These are phyloP conservation scores for Aspergillus proliferans DNA, from an alignment of 2,329 filamentous ascomycete species.

Conservation along the genomic window DNA sequence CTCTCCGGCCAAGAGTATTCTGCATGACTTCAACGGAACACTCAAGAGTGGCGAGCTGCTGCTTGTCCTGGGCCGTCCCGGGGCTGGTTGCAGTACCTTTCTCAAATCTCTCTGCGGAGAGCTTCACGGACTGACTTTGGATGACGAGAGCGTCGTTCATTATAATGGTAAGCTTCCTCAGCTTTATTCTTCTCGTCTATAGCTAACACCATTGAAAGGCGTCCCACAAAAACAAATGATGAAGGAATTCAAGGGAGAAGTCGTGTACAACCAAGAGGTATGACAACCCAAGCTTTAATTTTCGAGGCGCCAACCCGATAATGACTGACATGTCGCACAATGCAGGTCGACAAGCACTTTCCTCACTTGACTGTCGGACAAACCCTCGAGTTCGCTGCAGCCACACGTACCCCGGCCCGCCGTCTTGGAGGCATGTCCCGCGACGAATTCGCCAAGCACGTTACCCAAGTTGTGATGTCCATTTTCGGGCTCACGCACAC, in stretches of 20 bases:
- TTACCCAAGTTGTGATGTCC: slow-evolving; percentile 38
- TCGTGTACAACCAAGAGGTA: slow-evolving; percentile 42
- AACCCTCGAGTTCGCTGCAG: slow-evolving; percentile 68
- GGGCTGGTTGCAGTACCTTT: slow-evolving; percentile 63
- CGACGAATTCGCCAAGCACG: slow-evolving; percentile 35
- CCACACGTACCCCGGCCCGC: slow-evolving; percentile 47
- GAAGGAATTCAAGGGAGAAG: slow-evolving; percentile 33
- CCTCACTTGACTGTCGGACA: slow-evolving; percentile 59
- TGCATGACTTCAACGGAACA: slow-evolving; percentile 55
- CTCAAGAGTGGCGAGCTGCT: slow-evolving; percentile 48
- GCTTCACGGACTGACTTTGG: slow-evolving; percentile 68
- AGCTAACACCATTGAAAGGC: slow-evolving; percentile 5
- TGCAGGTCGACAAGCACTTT: slow-evolving; percentile 63
- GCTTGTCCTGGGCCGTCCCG: slow-evolving; percentile 44
- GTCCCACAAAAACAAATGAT: slow-evolving; percentile 22
- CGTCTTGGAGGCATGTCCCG: slow-evolving; percentile 22
- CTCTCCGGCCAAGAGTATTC: slow-evolving; percentile 38
- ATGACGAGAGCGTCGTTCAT: slow-evolving; percentile 64
- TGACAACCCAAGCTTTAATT: neutral
- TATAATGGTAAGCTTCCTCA: slow-evolving; percentile 56
- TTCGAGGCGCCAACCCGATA: slow-evolving; percentile 66
- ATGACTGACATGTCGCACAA: slow-evolving; percentile 65
- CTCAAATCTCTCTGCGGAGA: slow-evolving; percentile 77
- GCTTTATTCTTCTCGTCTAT: neutral
- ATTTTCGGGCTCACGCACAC: slow-evolving; percentile 44